Conservation (phyloP, 257 asterid genomes). For the Solanum piurae region DNA sequence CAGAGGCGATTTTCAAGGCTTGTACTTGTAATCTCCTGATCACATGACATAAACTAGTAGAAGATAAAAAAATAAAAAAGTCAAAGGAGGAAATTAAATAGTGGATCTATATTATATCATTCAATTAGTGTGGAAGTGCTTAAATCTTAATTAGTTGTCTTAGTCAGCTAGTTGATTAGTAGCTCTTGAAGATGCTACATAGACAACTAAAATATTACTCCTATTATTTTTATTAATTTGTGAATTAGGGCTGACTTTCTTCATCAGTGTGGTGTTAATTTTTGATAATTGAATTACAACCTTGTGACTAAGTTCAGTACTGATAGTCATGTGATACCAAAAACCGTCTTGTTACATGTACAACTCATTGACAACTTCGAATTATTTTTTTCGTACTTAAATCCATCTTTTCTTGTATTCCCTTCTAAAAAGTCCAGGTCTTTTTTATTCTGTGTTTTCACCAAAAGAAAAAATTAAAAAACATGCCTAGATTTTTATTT, state of each 20-base stretch:
- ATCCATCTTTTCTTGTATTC: background rate
- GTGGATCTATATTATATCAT: background rate
- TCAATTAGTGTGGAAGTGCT: background rate
- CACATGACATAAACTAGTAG: background rate
- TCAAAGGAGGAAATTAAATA: background rate
- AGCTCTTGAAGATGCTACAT: background rate
- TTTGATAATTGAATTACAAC: background rate
- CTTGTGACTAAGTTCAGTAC: background rate
- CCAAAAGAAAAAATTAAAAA: background rate
- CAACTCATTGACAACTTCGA: background rate
- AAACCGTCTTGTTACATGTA: background rate
- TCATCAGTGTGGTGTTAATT: background rate
- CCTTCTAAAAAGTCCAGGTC: background rate
- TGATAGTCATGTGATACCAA: background rate
- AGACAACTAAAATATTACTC: background rate
- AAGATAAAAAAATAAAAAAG: background rate
- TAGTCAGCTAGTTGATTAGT: background rate
- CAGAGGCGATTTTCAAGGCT: accelerated
- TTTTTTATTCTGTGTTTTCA: background rate
- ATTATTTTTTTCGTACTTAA: background rate
- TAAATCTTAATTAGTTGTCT: background rate
- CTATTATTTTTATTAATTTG: background rate
- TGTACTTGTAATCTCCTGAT: accelerated
- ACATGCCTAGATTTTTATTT: too few species aligned
- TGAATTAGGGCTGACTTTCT: background rate